Evolutionary conservation across 23 red algal species (phyloP).

Genomic region (Agarophyton chilense): DNA sequence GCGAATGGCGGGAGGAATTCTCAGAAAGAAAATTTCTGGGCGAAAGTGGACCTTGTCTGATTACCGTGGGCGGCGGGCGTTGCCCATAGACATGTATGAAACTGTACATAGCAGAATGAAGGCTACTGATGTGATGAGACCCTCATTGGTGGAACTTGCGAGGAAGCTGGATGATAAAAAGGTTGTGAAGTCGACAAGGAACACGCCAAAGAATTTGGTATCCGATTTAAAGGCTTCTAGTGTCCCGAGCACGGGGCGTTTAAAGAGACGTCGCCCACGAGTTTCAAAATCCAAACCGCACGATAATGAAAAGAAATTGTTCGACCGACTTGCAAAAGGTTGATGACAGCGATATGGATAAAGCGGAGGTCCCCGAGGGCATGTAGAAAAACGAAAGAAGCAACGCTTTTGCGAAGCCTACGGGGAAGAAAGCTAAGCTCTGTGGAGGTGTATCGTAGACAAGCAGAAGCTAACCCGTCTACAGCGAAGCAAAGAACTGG

Average conservation of each 20-base stretch:
- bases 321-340: background rate
- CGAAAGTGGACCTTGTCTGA: conserved; percentile 62
- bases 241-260: background rate
- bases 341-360: background rate
- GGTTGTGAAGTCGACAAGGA: conserved; percentile 6
- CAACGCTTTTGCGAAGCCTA: background rate
- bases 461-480: no score
- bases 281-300: background rate
- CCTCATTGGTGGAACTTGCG: conserved; percentile 46
- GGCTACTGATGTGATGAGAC: conserved; percentile 22
- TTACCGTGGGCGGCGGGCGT: conserved; percentile 1
- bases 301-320: background rate
- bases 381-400: background rate
- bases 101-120: conserved; percentile 1
- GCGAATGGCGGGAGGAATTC: conserved; percentile 42
- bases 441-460: background rate
- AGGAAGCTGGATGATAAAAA: conserved; percentile 33
- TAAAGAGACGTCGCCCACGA: background rate
- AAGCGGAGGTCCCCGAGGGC: background rate
- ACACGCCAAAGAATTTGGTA: background rate
- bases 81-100: conserved; percentile 63
- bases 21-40: conserved; percentile 46
- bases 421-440: background rate
- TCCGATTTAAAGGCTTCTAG: background rate
- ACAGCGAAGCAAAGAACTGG: background rate